Evolutionary conservation across 2,329 filamentous ascomycete species (phyloP).

Genomic region (Verticillium nubilum): DNA sequence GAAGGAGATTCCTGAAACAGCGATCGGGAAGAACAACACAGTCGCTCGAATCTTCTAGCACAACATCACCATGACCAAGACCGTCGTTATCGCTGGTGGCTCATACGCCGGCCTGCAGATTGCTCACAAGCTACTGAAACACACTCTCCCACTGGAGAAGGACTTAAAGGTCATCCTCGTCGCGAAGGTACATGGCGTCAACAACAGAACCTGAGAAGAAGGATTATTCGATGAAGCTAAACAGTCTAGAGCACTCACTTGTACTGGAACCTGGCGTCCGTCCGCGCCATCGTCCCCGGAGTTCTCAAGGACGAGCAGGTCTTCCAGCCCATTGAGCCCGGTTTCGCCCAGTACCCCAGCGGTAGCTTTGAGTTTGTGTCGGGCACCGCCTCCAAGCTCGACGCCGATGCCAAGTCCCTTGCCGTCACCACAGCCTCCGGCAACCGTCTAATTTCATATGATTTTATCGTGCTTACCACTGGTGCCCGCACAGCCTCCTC

Average conservation of each 20-base stretch:
- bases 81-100: slow-evolving; percentile 49
- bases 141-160: slow-evolving; percentile 35
- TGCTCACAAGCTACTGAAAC: slow-evolving; percentile 49
- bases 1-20: background rate
- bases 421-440: slow-evolving; percentile 26
- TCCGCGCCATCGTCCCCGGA: slow-evolving; percentile 49
- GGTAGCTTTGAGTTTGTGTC: slow-evolving; percentile 46
- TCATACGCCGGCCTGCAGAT: slow-evolving; percentile 47
- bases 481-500: slow-evolving; percentile 37
- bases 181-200: slow-evolving; percentile 47
- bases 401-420: slow-evolving; percentile 33
- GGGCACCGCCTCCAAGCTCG: slow-evolving; percentile 38
- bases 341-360: slow-evolving; percentile 43
- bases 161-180: slow-evolving; percentile 50
- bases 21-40: background rate
- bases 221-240: background rate
- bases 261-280: slow-evolving; percentile 53
- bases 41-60: too few species aligned
- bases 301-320: slow-evolving; percentile 43
- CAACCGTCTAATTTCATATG: slow-evolving; percentile 36
- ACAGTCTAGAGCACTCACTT: slow-evolving; percentile 45
- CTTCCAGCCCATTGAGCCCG: slow-evolving; percentile 41
- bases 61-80: slow-evolving; percentile 39
- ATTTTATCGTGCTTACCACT: slow-evolving; percentile 52
- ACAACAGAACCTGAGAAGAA: background rate